Percentiles rank a stretch among this genome's conserved stretches.
phyloP scores from a whole-genome alignment of 305 asterid species.

The Fraxinus xanthoxyloides region DNA sequence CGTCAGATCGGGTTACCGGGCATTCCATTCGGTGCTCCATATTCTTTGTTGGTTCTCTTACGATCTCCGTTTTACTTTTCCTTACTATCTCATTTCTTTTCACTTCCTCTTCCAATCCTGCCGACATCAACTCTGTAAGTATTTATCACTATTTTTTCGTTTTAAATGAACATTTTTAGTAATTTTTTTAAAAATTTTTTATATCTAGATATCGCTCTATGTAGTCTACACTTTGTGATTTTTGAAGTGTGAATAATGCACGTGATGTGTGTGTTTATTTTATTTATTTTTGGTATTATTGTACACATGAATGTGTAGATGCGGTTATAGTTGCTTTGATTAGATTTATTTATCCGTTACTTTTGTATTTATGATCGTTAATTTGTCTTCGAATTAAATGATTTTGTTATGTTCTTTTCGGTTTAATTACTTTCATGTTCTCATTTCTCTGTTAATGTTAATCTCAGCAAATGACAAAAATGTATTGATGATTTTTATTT shows the following conservation, averaged over 20 bases:
- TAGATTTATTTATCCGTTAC: not conserved
- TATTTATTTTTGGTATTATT: not conserved
- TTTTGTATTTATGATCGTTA: not conserved
- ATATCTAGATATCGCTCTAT: conserved; percentile 1
- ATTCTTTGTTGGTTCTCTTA: conserved; percentile 24
- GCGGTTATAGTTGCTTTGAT: not conserved
- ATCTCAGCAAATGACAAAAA: not conserved
- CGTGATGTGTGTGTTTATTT: not conserved
- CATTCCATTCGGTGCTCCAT: not conserved
- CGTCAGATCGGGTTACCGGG: conserved; percentile 25
- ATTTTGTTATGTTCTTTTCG: not conserved
- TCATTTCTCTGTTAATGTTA: not conserved
- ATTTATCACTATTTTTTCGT: not conserved
- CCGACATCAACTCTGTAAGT: conserved; percentile 52
- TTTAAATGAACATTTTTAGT: not conserved
- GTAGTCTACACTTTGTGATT: not conserved
- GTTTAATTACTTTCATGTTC: not conserved
- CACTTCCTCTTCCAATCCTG: conserved; percentile 38
- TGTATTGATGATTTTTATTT: not conserved
- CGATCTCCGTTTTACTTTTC: conserved; percentile 38
- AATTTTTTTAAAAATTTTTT: not conserved
- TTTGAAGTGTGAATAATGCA: conserved; percentile 6
- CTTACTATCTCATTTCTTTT: conserved; percentile 36
- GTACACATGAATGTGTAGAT: not conserved
- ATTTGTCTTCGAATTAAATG: not conserved